A percentile compares a stretch with the other conserved stretches of the same genome.
phyloP scores from a whole-genome alignment of 129 eudicot genomes.

The Chrysanthemum lavandulifolium region DNA sequence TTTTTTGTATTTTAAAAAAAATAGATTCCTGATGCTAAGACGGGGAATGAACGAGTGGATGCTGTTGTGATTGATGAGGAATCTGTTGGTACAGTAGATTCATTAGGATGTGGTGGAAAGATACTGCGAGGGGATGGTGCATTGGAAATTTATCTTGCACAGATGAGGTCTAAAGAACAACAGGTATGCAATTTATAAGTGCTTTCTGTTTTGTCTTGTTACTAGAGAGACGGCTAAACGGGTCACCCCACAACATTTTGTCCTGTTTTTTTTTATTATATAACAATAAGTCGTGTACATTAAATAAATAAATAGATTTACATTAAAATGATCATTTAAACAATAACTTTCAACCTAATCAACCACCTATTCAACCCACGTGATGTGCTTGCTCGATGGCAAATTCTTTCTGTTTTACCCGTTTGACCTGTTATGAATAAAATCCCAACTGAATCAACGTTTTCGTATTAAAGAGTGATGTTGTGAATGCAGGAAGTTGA shows the following conservation, averaged over 20 bases:
- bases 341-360: too few relatives aligned
- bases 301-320: too few relatives aligned
- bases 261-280: too few relatives aligned
- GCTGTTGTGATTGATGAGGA: slow-evolving; percentile 91
- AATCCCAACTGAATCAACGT: background rate
- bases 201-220: background rate
- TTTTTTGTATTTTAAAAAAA: background rate
- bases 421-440: background rate
- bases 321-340: too few relatives aligned
- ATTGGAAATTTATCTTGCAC: slow-evolving; percentile 58
- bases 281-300: too few relatives aligned
- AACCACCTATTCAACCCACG: background rate
- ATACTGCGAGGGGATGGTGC: slow-evolving; percentile 85
- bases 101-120: slow-evolving; percentile 74
- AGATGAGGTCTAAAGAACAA: slow-evolving; percentile 38
- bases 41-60: slow-evolving; percentile 77
- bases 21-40: slow-evolving; percentile 84
- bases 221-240: background rate
- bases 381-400: background rate
- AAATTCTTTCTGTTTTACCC: background rate
- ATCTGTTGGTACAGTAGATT: slow-evolving; percentile 58
- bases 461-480: background rate
- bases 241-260: too few relatives aligned
- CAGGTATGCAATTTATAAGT: slow-evolving; percentile 37
- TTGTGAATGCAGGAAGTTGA: slow-evolving; percentile 48